Conservation (phyloP, 805 yeast species). For the Pichia ethanolica region DNA sequence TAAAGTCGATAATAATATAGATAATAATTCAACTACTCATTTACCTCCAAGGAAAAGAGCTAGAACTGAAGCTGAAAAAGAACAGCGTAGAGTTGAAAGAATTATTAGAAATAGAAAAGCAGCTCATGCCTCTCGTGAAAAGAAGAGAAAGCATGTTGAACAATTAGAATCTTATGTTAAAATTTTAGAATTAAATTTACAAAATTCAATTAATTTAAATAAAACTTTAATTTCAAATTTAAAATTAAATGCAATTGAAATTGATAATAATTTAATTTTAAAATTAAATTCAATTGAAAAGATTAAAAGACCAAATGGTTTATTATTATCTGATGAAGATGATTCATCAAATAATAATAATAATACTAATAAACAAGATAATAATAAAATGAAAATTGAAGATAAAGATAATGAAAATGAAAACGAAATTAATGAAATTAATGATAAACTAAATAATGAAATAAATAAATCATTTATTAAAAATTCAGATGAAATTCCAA, state of each 20-base stretch:
- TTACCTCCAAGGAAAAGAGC: conserved; percentile 96
- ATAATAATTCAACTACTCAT: conserved; percentile 9
- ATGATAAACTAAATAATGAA: conserved; percentile 15
- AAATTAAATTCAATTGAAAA: conserved; percentile 10
- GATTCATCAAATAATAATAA: conserved; percentile 8
- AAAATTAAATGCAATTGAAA: conserved; percentile 11
- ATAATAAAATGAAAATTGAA: conserved; percentile 1
- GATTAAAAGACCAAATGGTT: conserved; percentile 22
- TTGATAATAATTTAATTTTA: conserved; percentile 7
- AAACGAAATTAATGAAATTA: not conserved
- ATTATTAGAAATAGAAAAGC: conserved; percentile 92
- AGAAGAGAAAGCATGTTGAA: conserved; percentile 89
- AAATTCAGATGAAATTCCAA: not conserved
- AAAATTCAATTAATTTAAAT: not conserved
- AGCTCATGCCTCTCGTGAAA: conserved; percentile 95
- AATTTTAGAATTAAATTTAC: conserved; percentile 30
- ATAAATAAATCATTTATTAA: conserved; percentile 4
- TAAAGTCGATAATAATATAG: not conserved
- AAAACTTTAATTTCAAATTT: conserved; percentile 13
- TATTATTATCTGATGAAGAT: conserved; percentile 17
- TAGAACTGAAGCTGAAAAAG: conserved; percentile 93
- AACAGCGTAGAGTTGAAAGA: conserved; percentile 89
- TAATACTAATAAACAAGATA: conserved; percentile 2
- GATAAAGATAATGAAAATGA: not conserved
- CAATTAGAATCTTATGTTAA: conserved; percentile 59